phyloP scores from a whole-genome alignment of 495 filamentous ascomycete genomes.

The Annulohypoxylon bovei region DNA sequence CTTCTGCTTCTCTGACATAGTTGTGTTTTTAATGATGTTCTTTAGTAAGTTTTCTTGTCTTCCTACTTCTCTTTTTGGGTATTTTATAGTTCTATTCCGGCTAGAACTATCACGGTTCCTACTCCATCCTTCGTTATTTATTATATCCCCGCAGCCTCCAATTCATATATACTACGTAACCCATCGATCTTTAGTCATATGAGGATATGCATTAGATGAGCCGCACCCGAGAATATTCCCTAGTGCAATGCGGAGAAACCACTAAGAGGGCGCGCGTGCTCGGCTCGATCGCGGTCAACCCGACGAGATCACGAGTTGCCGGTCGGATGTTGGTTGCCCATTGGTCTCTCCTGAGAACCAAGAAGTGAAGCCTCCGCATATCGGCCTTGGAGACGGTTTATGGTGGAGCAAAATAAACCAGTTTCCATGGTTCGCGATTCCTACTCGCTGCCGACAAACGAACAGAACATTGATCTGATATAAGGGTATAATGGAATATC shows the following conservation, averaged over 20 bases:
- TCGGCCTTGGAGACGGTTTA: constrained; percentile 1
- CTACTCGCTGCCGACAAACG: not conserved
- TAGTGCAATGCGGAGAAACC: constrained; percentile 3
- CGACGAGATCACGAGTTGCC: constrained; percentile 1
- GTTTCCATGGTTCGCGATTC: not conserved
- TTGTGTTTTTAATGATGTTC: not conserved
- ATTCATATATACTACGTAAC: not conserved
- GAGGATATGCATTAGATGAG: not conserved
- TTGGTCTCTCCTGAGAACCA: not conserved
- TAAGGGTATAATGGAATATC: not conserved
- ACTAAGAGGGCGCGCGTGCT: not conserved
- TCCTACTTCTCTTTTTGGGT: not conserved
- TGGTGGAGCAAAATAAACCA: not conserved
- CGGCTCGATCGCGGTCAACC: constrained; percentile 5
- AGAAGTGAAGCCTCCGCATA: not conserved
- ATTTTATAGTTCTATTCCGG: not conserved
- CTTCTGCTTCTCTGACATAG: not conserved
- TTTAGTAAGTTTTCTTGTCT: not conserved
- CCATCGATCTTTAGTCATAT: not conserved
- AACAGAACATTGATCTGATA: not conserved
- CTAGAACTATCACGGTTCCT: not conserved
- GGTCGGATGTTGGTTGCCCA: not conserved
- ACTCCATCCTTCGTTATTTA: not conserved
- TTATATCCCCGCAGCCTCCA: not conserved
- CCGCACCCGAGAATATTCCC: not conserved